Evolutionary conservation across 139 green algal genomes (phyloP).

Genomic region (Micromonas pusilla): DNA sequence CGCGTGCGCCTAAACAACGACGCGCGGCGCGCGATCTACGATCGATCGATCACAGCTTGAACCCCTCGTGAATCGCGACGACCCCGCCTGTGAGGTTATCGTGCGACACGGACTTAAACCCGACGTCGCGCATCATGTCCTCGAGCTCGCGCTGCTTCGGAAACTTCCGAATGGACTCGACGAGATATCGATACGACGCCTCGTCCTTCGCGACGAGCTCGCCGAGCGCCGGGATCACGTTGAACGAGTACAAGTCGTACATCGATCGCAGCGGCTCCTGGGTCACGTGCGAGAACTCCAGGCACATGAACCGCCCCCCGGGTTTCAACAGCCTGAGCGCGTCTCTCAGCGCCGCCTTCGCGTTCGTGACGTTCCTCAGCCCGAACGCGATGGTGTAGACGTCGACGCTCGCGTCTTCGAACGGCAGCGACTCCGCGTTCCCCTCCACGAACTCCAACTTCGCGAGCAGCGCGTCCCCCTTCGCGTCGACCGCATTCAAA

Average conservation of each 20-base stretch:
- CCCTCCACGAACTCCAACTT: constrained; percentile 70
- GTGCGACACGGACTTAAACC: constrained; percentile 71
- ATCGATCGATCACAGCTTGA: constrained; percentile 50
- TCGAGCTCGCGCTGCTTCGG: constrained; percentile 69
- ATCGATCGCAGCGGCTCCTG: constrained; percentile 28
- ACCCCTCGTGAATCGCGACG: constrained; percentile 89
- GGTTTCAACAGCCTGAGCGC: constrained; percentile 72
- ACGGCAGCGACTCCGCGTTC: constrained; percentile 82
- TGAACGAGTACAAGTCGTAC: constrained; percentile 93
- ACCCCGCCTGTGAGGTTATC: constrained; percentile 80
- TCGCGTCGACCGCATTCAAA: no score
- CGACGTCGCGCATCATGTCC: constrained; percentile 67
- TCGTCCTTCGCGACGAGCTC: constrained; percentile 72
- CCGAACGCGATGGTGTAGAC: constrained; percentile 96
- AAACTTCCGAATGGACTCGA: constrained; percentile 95
- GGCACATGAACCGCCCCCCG: constrained; percentile 79
- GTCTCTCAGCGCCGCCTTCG: constrained; percentile 68
- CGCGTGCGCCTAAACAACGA: no score
- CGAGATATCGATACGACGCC: constrained; percentile 91
- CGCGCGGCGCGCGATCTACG: no score
- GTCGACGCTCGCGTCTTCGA: constrained; percentile 69
- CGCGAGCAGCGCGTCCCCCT: neutral
- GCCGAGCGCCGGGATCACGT: constrained; percentile 89
- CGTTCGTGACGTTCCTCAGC: constrained; percentile 91
- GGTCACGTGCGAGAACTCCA: constrained; percentile 71